Base-by-base conservation (phyloP, 129 eudicot species). In the Centaurea solstitialis region DNA sequence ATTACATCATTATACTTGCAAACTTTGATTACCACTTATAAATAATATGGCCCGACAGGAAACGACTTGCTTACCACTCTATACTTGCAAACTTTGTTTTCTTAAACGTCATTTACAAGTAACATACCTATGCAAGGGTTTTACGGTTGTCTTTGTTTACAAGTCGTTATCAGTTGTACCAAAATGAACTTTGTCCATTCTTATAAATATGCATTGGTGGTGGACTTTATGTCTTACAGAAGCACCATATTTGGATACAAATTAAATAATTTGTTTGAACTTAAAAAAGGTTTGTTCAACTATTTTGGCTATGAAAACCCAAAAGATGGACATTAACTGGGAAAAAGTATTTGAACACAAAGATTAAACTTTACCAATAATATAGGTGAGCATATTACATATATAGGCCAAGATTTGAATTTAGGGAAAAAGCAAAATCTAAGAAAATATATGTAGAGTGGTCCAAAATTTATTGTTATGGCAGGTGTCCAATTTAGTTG, bases 401-500 rank as follows among this genome's bases (percentile, higher is more conserved):
- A 70, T 82, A 70, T 70, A 59, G 20, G 65, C 69, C 43, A 76
- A 76, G 8, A 76, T 57, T 76, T 70, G 12, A 22, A 76, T 57
- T 28, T 11, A 41, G 33, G 33, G 53, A 75, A 76, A 70, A 18
- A n/a, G 30, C 28, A 71, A 61, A 47, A 66, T 71, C 23, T 53
- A 43, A 26, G 43, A 75, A 37, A 11, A 62, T 62, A 62, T 21
- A 40, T 70, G 76, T 70, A 59, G 68, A 45, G 59, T 71, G 86
- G 82, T 82, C 86, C 86, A 24, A 82, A 70, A 76, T 26, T 82
- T 82, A 82, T 76, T 82, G 73, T 72, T 76, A 71, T 82, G 78
- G 82, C 74, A 82, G 86, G 86, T 76, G 81, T 70, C 72, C 68
- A 82, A 82, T 7, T 72, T 76, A 82, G 82, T 82, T 76, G 82